Evolutionary conservation across 2,329 filamentous ascomycete species (phyloP).

Genomic region (Microsporum ferrugineum): DNA sequence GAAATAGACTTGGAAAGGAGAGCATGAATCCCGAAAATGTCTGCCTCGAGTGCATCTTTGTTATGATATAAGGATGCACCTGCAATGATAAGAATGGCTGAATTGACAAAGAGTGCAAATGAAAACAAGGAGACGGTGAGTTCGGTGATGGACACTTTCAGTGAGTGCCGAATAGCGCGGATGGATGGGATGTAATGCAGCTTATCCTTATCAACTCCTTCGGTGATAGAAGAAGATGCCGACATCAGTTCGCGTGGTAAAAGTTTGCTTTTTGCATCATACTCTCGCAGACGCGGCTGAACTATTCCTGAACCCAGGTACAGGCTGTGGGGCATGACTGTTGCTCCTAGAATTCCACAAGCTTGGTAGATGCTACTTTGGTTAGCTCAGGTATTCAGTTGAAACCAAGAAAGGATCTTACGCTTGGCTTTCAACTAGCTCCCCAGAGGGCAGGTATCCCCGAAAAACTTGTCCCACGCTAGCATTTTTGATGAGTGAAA

Average conservation of each 20-base stretch:
- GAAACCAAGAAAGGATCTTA: conserved; percentile 18
- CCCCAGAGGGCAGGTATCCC: conserved; percentile 45
- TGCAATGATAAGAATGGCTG: conserved; percentile 68
- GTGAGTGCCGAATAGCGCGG: conserved; percentile 58
- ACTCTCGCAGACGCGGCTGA: conserved; percentile 42
- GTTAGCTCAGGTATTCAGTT: conserved; percentile 7
- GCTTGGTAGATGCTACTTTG: conserved; percentile 40
- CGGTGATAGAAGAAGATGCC: conserved; percentile 20
- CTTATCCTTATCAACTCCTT: conserved; percentile 39
- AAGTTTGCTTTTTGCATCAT: conserved; percentile 34
- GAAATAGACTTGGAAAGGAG: conserved; percentile 59
- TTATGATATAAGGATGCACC: conserved; percentile 56
- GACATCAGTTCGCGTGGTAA: conserved; percentile 16
- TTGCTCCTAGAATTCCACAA: conserved; percentile 43
- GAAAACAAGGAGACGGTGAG: conserved; percentile 63
- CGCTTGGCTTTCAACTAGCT: conserved; percentile 42
- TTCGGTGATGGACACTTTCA: conserved; percentile 63
- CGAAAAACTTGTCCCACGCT: conserved; percentile 43
- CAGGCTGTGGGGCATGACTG: conserved; percentile 50
- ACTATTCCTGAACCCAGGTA: conserved; percentile 48
- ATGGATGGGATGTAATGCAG: conserved; percentile 55
- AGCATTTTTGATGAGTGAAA: conserved; percentile 41
- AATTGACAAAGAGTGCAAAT: conserved; percentile 77
- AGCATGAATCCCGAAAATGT: conserved; percentile 72
- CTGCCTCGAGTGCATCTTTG: conserved; percentile 51